Conservation (phyloP, 2,329 filamentous ascomycete genomes). For the Arthrinium puccinioides region DNA sequence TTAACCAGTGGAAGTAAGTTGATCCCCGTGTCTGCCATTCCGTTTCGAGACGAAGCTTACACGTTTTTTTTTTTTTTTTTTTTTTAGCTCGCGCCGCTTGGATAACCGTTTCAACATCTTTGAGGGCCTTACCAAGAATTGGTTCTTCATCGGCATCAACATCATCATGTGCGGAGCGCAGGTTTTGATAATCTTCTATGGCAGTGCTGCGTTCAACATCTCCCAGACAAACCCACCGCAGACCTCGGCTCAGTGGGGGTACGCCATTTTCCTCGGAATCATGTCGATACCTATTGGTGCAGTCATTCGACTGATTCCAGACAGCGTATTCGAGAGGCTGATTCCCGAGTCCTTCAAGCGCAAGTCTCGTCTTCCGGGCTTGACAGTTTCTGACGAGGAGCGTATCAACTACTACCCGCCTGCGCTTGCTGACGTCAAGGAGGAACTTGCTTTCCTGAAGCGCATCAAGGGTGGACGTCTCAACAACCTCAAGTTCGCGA, state of each 20-base stretch:
- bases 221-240: constrained; percentile 37
- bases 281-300: constrained; percentile 82
- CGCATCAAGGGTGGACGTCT: constrained; percentile 74
- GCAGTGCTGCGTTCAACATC: constrained; percentile 76
- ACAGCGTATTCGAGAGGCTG: constrained; percentile 51
- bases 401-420: constrained; percentile 62
- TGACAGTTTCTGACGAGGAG: constrained; percentile 61
- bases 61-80: constrained; percentile 12
- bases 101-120: constrained; percentile 97
- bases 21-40: background rate
- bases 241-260: constrained; percentile 73
- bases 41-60: background rate
- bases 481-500: constrained; percentile 73
- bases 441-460: constrained; percentile 75
- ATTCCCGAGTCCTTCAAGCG: constrained; percentile 48
- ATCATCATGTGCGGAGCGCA: constrained; percentile 83
- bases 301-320: constrained; percentile 75
- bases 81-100: constrained; percentile 69
- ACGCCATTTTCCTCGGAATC: constrained; percentile 75
- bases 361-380: constrained; percentile 38
- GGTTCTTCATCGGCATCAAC: constrained; percentile 85
- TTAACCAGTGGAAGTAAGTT: constrained; percentile 90
- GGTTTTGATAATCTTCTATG: constrained; percentile 82
- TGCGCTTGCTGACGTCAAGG: constrained; percentile 65
- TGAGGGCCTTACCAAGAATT: constrained; percentile 77